Evolutionary conservation across 441 rosid species (phyloP), one percentile per base, ranked within the genome.

Genomic region (Arabidopsis lyrata): DNA sequence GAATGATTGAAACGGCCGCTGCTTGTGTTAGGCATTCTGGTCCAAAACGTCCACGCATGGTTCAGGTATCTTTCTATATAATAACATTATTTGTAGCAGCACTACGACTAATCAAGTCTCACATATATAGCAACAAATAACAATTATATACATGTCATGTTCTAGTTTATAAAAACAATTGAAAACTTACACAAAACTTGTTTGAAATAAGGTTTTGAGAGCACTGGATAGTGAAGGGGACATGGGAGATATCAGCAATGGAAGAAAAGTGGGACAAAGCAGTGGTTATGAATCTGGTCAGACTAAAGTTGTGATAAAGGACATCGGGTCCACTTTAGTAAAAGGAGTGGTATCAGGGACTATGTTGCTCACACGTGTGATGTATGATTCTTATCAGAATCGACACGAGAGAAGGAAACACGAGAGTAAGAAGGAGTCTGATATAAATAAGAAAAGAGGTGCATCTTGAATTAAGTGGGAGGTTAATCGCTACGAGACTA

Each of bases 1-100:
- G 87, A 75, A 94, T 94, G 99, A 77, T 90, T 4, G 97, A 92
- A 81, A 87, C 90, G 15, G 99, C 95, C 14, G 95, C 96, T 8
- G 98, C 97, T 14, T 91, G 97, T 70, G 91, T 91, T 53, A 91
- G 97, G 66, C 96, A 87, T 78, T 88, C 92, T 20, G 93, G 87
- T 70, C 83, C 94, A 39, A 94, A 90, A 72, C 83, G 97, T 64
- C 97, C 99, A n/a, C 87, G 96, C 53, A 93, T 93, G 99, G 87
- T 57, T 71, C 93, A 88, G 92, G 99, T 94, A 60, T 65, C 6
- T 7, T 71, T 12, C 44, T n/a, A n/a, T n/a, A 1, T 39, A 13
- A 6, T 4, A 8, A 4, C 52, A 38, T 27, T 27, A 27, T 27
- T 27, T 3, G 31, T 27, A 8, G 10, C 53, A 38, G 42, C 48